These are phyloP conservation scores for Mallotus nudiflorus DNA, from an alignment of 345 rosid species.

Conservation along the genomic window DNA sequence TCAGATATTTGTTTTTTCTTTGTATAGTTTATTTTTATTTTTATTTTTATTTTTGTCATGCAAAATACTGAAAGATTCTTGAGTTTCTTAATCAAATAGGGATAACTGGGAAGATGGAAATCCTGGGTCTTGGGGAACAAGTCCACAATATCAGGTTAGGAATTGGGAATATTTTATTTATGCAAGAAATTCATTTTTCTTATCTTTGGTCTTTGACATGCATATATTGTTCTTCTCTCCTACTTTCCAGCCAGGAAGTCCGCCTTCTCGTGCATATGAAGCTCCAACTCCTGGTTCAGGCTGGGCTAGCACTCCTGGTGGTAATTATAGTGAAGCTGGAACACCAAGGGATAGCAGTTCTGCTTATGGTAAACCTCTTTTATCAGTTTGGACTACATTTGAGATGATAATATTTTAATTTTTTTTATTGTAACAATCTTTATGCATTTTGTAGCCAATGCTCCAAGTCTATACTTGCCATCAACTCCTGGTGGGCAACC, in stretches of 20 bases:
- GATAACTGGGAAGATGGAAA: conserved; percentile 97
- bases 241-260: conserved; percentile 80
- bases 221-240: background rate
- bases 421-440: conserved; percentile 8
- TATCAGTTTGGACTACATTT: background rate
- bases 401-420: background rate
- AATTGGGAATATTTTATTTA: background rate
- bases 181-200: background rate
- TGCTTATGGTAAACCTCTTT: conserved; percentile 57
- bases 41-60: no score
- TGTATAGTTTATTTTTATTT: no score
- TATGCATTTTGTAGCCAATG: conserved; percentile 63
- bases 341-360: conserved; percentile 85
- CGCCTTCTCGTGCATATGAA: conserved; percentile 82
- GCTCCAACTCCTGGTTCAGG: conserved; percentile 97
- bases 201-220: background rate
- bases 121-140: conserved; percentile 87
- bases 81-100: conserved; percentile 39
- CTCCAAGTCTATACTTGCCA: conserved; percentile 92
- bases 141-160: conserved; percentile 77
- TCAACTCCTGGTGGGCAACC: conserved; percentile 92
- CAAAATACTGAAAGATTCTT: background rate
- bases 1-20: no score
- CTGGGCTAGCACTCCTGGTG: conserved; percentile 91
- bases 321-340: conserved; percentile 86